Evolutionary conservation across 116 monocot species (phyloP), one percentile per base, ranked within the genome.

Genomic region (Dioscorea cayenensis): DNA sequence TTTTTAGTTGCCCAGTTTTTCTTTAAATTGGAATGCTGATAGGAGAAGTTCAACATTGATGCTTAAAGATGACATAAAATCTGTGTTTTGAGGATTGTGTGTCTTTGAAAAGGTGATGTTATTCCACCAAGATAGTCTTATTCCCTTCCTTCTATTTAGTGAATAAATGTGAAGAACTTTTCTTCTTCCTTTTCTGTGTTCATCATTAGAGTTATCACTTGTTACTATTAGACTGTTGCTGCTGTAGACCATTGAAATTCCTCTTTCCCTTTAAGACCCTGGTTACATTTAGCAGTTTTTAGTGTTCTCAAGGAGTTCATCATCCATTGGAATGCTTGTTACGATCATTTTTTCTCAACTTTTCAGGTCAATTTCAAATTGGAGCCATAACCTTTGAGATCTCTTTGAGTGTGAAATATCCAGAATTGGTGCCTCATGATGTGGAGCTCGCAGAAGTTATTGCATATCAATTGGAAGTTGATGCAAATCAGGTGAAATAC

Each of bases 351-450:
- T 5, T 1, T 32, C 32, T 60, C 64, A 16, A 58, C 37, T 76
- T 73, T 80, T 63, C 86, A 97, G 97, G 85, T 77, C 75, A 84
- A 65, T 71, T 88, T 71, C 78, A 84, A 60, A 51, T 92, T 86
- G 88, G 88, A 10, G 64, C 81, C n/a, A 92, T 97, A 71, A 88
- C 84, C 43, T 90, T 97, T 80, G 92, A 90, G 71, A 82, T 97
- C 73, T 84, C 72, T 51, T 70, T 92, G 72, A 90, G 84, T 76
- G 68, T 84, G 65, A 85, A 86, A 68, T 88, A 88, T 74, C 51
- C 64, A 59, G 79, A 86, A 17, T 61, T 93, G 60, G 69, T 48
- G 23, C 73, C 82, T 51, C 93, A 92, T 50, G 55, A 78, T 32
- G 28, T 65, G 58, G 97, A 97, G 76, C 79, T 97, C 55, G 72